phyloP scores from a whole-genome alignment of 1,284 basidiomycete species.

The Sparassis latifolia region DNA sequence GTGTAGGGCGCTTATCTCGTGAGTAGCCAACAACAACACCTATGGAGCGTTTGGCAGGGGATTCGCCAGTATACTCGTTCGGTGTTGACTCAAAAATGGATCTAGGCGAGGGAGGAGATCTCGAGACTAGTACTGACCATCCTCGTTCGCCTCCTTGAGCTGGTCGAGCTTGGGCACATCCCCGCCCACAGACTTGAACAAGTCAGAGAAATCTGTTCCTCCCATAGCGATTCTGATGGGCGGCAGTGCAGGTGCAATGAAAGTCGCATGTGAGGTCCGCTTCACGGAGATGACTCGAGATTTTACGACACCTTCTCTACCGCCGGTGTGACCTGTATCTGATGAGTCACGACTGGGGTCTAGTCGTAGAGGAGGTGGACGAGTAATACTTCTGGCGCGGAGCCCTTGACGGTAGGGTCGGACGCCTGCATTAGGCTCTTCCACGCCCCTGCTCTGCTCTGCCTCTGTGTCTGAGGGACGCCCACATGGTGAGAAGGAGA shows the following conservation, averaged over 20 bases:
- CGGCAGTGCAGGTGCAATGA: conserved; percentile 73
- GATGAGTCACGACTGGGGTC: conserved; percentile 18
- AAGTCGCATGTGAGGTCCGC: conserved; percentile 61
- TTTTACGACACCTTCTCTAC: conserved; percentile 36
- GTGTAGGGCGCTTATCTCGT: no score
- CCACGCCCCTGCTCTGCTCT: conserved; percentile 31
- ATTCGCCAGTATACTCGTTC: no score
- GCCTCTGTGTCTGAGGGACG: conserved; percentile 66
- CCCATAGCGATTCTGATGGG: conserved; percentile 82
- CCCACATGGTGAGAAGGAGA: conserved; percentile 58
- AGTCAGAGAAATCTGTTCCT: conserved; percentile 69
- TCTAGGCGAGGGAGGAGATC: conserved; percentile 14
- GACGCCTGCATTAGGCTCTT: conserved; percentile 21
- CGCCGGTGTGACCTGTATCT: conserved; percentile 26
- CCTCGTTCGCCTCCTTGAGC: conserved; percentile 27
- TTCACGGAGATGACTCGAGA: conserved; percentile 53
- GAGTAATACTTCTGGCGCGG: conserved; percentile 9
- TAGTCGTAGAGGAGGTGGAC: conserved; percentile 15
- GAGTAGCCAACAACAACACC: no score
- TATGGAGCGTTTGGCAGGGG: no score
- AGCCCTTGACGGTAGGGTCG: conserved; percentile 49
- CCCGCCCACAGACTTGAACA: conserved; percentile 51
- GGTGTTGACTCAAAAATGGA: conserved; percentile 16
- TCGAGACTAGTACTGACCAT: conserved; percentile 14
- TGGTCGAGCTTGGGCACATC: conserved; percentile 36